Conservation (phyloP, 352 stramenopile genomes). For the Phytopythium litorale region DNA sequence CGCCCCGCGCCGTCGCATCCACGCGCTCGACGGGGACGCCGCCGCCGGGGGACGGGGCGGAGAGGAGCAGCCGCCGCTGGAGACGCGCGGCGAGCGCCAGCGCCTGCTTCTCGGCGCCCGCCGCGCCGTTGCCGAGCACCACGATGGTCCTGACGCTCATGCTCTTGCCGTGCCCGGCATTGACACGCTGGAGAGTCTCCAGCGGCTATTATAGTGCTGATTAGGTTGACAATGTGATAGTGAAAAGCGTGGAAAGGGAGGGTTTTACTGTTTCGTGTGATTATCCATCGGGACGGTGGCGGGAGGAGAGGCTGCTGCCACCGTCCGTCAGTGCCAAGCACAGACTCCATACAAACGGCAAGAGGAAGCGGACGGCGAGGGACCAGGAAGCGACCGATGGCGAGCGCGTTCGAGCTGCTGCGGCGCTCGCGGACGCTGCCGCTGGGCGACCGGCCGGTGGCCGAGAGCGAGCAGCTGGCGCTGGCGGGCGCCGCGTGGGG, state of each 20-base stretch:
- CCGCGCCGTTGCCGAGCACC: conserved; percentile 67
- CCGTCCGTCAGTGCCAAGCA: not conserved
- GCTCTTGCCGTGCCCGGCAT: not conserved
- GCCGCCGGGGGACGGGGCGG: not conserved
- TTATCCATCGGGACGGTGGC: not conserved
- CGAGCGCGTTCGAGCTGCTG: conserved; percentile 45
- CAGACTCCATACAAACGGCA: not conserved
- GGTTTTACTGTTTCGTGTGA: not conserved
- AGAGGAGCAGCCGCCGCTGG: conserved; percentile 4
- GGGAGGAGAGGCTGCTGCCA: not conserved
- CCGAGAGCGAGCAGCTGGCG: conserved; percentile 5
- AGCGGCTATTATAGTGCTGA: not conserved
- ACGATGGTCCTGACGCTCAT: conserved; percentile 27
- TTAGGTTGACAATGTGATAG: not conserved
- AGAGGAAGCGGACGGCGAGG: not conserved
- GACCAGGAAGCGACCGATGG: conserved; percentile 1
- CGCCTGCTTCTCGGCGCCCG: conserved; percentile 75
- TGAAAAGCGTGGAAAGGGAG: too few relatives aligned
- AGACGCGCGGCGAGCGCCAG: conserved; percentile 47
- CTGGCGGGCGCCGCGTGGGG: conserved; percentile 45
- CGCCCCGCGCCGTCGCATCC: conserved; percentile 25
- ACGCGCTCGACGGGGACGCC: conserved; percentile 20
- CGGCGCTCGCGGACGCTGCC: conserved; percentile 34
- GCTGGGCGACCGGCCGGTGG: conserved; percentile 21
- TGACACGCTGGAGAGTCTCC: not conserved